A percentile compares a stretch with the other conserved stretches of the same genome.
Conservation (phyloP, 202 grass and related monocot species). For the Setaria viridis region DNA sequence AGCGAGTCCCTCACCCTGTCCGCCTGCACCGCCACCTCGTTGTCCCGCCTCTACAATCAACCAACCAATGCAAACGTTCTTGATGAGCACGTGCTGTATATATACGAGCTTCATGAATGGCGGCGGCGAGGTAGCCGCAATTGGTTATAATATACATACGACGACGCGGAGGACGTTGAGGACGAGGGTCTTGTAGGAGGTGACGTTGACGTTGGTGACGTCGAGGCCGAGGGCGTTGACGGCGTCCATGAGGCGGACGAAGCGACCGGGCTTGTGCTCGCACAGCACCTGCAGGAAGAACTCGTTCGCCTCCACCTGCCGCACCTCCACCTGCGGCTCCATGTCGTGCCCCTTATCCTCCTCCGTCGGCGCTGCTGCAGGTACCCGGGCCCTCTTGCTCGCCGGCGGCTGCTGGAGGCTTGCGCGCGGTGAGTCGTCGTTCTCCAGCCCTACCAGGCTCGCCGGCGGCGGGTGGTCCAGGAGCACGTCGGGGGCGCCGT, state of each 20-base stretch:
- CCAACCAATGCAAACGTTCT: background rate
- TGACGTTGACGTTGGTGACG: conserved; percentile 86
- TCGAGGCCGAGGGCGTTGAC: conserved; percentile 69
- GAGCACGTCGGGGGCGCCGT: conserved; percentile 48
- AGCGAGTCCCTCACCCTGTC: conserved; percentile 86
- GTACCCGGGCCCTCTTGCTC: conserved; percentile 14
- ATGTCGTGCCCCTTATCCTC: conserved; percentile 52
- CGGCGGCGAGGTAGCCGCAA: too few species aligned
- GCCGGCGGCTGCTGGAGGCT: too few species aligned
- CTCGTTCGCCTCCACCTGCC: conserved; percentile 82
- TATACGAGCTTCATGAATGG: background rate
- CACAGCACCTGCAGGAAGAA: conserved; percentile 91
- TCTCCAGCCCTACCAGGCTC: conserved; percentile 56
- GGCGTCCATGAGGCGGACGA: conserved; percentile 82
- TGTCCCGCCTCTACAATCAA: conserved; percentile 69
- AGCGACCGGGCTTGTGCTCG: conserved; percentile 68
- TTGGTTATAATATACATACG: conserved; percentile 11
- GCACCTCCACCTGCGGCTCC: conserved; percentile 95
- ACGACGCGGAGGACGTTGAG: conserved; percentile 81
- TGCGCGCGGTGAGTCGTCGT: conserved; percentile 55
- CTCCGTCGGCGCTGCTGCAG: background rate
- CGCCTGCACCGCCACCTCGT: conserved; percentile 61
- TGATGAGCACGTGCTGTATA: too few species aligned
- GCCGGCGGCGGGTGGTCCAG: conserved; percentile 55
- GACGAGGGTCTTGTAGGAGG: conserved; percentile 71